phyloP scores from a whole-genome alignment of 768 basidiomycete genomes.

The Cystofilobasidium bisporidii region DNA sequence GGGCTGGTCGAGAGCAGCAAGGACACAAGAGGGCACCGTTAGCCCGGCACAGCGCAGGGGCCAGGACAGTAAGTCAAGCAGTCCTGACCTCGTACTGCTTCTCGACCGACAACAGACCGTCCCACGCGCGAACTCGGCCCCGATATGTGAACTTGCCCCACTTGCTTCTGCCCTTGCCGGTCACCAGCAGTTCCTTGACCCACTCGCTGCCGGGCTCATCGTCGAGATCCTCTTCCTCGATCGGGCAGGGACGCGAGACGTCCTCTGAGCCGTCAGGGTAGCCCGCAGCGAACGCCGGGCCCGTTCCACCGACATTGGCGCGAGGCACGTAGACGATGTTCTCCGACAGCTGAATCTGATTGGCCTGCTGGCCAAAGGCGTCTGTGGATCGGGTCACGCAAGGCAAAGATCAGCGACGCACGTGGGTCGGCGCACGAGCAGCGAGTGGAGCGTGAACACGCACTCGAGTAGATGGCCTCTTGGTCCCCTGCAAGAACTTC shows the following conservation, averaged over 20 bases:
- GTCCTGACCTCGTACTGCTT: constrained; percentile 12
- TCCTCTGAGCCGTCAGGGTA: constrained; percentile 5
- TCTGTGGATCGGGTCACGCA: neutral
- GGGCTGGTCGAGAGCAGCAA: neutral
- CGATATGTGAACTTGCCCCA: constrained; percentile 18
- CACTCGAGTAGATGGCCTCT: neutral
- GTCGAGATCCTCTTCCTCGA: constrained; percentile 16
- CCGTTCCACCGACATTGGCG: constrained; percentile 9
- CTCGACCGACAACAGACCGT: constrained; percentile 12
- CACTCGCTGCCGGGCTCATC: constrained; percentile 17
- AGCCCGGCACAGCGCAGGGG: neutral
- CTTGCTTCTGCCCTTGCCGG: constrained; percentile 3
- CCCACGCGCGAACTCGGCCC: constrained; percentile 21
- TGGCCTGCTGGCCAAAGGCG: constrained; percentile 16
- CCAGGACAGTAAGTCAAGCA: no score
- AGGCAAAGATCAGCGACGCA: neutral
- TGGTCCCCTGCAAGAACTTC: constrained; percentile 9
- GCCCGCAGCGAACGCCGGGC: constrained; percentile 19
- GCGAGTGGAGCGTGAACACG: neutral
- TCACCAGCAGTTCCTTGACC: constrained; percentile 12
- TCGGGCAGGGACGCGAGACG: constrained; percentile 5
- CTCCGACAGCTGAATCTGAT: constrained; percentile 8
- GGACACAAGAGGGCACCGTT: neutral
- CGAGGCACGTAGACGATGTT: constrained; percentile 1
- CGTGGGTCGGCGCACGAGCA: neutral